These are phyloP conservation scores for Diplotaxis tenuifolia DNA, from an alignment of 345 rosid species.

Conservation along the genomic window DNA sequence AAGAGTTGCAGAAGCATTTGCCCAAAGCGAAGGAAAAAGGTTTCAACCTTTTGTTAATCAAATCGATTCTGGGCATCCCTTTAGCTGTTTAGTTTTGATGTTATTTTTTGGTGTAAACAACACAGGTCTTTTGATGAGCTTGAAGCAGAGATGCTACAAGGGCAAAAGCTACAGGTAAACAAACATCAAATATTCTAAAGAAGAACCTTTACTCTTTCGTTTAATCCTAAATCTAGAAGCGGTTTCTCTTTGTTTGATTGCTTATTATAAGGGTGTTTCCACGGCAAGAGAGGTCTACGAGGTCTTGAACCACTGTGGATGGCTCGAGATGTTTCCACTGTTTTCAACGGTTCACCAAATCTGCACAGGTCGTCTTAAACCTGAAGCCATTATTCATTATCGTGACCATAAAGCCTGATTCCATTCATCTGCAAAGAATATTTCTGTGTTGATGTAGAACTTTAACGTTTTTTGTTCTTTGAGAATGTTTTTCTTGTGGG, in stretches of 20 bases:
- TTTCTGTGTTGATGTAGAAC: slow-evolving; percentile 4
- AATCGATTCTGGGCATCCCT: background rate
- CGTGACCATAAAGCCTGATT: slow-evolving; percentile 52
- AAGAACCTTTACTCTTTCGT: background rate
- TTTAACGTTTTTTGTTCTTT: background rate
- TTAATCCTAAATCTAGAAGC: background rate
- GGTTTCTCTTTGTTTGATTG: slow-evolving; percentile 1
- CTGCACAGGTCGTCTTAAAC: slow-evolving; percentile 66
- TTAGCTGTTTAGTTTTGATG: slow-evolving; percentile 9
- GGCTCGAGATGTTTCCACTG: slow-evolving; percentile 82
- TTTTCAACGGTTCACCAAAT: slow-evolving; percentile 82
- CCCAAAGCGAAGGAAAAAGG: slow-evolving; percentile 80
- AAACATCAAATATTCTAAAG: background rate
- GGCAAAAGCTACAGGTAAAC: slow-evolving; percentile 91
- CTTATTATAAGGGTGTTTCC: slow-evolving; percentile 67
- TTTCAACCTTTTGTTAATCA: slow-evolving; percentile 27
- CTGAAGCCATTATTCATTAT: slow-evolving; percentile 79
- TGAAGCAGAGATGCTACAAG: slow-evolving; percentile 90
- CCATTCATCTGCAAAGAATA: slow-evolving; percentile 6
- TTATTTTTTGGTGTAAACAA: slow-evolving; percentile 11
- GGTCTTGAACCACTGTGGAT: slow-evolving; percentile 70
- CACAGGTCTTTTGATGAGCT: slow-evolving; percentile 93
- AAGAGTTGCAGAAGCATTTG: slow-evolving; percentile 90
- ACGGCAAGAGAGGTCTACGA: slow-evolving; percentile 88
- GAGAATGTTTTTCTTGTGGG: background rate